These are phyloP conservation scores for Boletellus emodensis DNA, from an alignment of 768 basidiomycete genomes.

Conservation along the genomic window DNA sequence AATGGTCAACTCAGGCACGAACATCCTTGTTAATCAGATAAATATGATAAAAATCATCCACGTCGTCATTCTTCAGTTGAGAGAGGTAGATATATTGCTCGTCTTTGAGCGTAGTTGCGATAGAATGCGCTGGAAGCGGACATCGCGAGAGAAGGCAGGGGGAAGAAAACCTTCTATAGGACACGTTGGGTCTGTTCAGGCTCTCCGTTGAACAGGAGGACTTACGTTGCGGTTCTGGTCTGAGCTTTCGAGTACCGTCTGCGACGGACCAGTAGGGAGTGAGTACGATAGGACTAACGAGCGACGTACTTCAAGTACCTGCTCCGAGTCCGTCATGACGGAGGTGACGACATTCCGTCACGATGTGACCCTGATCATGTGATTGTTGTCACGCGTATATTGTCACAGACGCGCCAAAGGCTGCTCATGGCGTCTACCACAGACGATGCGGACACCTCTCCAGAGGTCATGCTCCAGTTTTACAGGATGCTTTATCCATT, in stretches of 20 bases:
- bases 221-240: conserved; percentile 52
- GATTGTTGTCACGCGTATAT: conserved; percentile 16
- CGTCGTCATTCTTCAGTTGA: conserved; percentile 68
- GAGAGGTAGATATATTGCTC: conserved; percentile 80
- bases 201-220: neutral
- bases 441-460: conserved; percentile 34
- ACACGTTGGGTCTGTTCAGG: conserved; percentile 1
- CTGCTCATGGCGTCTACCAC: conserved; percentile 11
- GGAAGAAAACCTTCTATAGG: conserved; percentile 51
- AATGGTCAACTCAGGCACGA: conserved; percentile 1
- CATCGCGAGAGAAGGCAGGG: conserved; percentile 52
- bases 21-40: conserved; percentile 61
- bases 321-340: too few relatives aligned
- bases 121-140: conserved; percentile 59
- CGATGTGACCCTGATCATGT: conserved; percentile 7
- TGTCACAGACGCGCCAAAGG: conserved; percentile 15
- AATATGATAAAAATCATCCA: conserved; percentile 72
- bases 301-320: too few relatives aligned
- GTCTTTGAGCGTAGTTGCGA: conserved; percentile 74
- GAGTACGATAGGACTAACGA: too few relatives aligned
- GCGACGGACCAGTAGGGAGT: too few relatives aligned
- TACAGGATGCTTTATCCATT: conserved; percentile 93
- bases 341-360: too few relatives aligned
- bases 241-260: conserved; percentile 38
- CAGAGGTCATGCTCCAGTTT: conserved; percentile 71